A percentile compares a stretch with the other conserved stretches of the same genome.
phyloP scores from a whole-genome alignment of 352 stramenopile species.

The Globisporangium emineosum region DNA sequence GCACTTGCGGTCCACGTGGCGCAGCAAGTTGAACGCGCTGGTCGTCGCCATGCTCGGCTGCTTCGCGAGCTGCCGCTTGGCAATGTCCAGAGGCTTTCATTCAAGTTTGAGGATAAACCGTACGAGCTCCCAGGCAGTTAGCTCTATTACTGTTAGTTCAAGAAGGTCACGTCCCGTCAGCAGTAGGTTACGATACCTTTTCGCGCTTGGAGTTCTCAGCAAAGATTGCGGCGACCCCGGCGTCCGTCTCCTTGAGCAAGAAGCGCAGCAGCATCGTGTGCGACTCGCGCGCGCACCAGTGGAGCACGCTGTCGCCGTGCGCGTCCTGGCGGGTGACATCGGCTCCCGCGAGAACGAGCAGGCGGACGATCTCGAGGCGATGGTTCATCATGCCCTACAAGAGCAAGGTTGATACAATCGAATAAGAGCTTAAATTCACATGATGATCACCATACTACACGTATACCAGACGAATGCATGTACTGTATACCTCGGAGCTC shows the following conservation, averaged over 20 bases:
- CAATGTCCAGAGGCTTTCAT: conserved; percentile 49
- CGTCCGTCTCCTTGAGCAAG: conserved; percentile 59
- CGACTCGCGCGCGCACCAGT: conserved; percentile 64
- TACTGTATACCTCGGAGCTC: conserved; percentile 27
- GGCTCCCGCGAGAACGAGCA: conserved; percentile 44
- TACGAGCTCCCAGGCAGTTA: background rate
- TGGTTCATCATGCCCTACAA: conserved; percentile 31
- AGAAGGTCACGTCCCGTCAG: background rate
- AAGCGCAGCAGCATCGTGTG: conserved; percentile 48
- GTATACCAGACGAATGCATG: no score
- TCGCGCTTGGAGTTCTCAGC: conserved; percentile 56
- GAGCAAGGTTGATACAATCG: background rate
- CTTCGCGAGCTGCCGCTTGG: conserved; percentile 32
- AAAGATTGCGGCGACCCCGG: conserved; percentile 36
- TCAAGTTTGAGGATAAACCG: no score
- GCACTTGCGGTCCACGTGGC: conserved; percentile 40
- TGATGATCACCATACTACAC: no score
- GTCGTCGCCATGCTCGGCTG: conserved; percentile 30
- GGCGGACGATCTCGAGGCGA: conserved; percentile 43
- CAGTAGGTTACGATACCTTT: conserved; percentile 27
- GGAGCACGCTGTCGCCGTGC: conserved; percentile 62
- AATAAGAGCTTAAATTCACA: background rate
- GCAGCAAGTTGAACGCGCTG: conserved; percentile 37
- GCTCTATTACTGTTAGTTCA: background rate
- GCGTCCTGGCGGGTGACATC: conserved; percentile 44